phyloP scores from a whole-genome alignment of 1,284 basidiomycete genomes.

The Cryptococcus neoformans region DNA sequence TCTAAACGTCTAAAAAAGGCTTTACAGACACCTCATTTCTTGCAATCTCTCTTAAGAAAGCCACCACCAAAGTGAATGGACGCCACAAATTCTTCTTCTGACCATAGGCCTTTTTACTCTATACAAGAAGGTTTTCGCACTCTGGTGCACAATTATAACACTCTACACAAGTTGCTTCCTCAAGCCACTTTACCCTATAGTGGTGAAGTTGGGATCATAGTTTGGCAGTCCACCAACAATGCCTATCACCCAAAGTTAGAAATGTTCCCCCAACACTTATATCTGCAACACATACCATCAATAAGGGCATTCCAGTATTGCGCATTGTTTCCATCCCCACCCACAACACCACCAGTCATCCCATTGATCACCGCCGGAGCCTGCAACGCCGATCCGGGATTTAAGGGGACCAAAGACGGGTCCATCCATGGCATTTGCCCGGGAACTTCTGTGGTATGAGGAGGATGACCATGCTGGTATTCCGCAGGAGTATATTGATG shows the following conservation, averaged over 20 bases:
- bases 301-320: conserved; percentile 38
- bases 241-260: conserved; percentile 1
- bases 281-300: conserved; percentile 26
- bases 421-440: conserved; percentile 13
- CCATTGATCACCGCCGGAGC: not conserved
- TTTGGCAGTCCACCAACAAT: conserved; percentile 14
- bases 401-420: conserved; percentile 11
- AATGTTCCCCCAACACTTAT: not conserved
- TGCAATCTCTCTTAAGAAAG: no score
- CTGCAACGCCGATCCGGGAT: not conserved
- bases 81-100: no score
- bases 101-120: no score
- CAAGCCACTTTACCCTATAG: not conserved
- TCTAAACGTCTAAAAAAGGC: no score
- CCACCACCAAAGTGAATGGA: no score
- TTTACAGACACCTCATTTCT: no score
- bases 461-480: not conserved
- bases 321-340: conserved; percentile 20
- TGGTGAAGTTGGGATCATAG: conserved; percentile 10
- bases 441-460: not conserved
- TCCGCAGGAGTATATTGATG: no score
- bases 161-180: no score
- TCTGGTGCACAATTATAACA: no score
- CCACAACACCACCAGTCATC: not conserved
- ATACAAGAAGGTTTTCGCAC: no score